Evolutionary conservation across 805 yeast species (phyloP).

Genomic region (Kuraishia capsulata): DNA sequence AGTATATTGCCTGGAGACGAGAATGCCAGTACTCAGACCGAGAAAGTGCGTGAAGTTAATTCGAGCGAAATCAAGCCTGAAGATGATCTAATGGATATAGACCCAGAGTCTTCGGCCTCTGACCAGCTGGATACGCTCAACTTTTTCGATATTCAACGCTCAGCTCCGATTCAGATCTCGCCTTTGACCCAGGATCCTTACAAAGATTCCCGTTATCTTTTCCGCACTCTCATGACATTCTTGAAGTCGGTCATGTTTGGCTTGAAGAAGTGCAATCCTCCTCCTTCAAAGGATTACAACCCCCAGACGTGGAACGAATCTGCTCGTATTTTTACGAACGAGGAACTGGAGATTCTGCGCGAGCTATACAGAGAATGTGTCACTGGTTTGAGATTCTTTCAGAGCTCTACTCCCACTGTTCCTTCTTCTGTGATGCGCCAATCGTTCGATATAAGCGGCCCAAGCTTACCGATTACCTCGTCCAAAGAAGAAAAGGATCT

Average conservation of each 20-base stretch:
- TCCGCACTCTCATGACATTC: conserved; percentile 83
- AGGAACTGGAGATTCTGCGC: conserved; percentile 73
- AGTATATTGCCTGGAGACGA: conserved; percentile 3
- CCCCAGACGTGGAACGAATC: conserved; percentile 71
- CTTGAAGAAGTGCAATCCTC: conserved; percentile 81
- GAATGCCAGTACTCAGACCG: conserved; percentile 3
- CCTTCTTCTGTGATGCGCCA: conserved; percentile 22
- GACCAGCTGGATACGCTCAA: conserved; percentile 13
- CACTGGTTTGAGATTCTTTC: conserved; percentile 68
- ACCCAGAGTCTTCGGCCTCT: conserved; percentile 1
- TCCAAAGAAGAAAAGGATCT: conserved; percentile 90
- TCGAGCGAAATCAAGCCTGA: conserved; percentile 7
- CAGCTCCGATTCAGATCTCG: conserved; percentile 51
- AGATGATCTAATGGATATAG: conserved; percentile 7
- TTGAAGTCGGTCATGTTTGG: conserved; percentile 86
- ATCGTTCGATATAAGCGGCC: conserved; percentile 62
- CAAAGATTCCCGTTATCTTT: conserved; percentile 81
- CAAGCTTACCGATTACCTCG: conserved; percentile 76
- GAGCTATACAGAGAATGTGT: conserved; percentile 79
- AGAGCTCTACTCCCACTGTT: conserved; percentile 40
- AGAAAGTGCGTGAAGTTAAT: conserved; percentile 4
- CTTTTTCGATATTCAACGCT: conserved; percentile 35
- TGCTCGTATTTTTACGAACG: conserved; percentile 75
- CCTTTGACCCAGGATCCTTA: conserved; percentile 56
- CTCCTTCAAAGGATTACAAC: conserved; percentile 40